Percentiles rank a stretch among this genome's conserved stretches.
These are phyloP conservation scores for Aspergillus sp. DNA, from an alignment of 2,329 filamentous ascomycete species.

Conservation along the genomic window DNA sequence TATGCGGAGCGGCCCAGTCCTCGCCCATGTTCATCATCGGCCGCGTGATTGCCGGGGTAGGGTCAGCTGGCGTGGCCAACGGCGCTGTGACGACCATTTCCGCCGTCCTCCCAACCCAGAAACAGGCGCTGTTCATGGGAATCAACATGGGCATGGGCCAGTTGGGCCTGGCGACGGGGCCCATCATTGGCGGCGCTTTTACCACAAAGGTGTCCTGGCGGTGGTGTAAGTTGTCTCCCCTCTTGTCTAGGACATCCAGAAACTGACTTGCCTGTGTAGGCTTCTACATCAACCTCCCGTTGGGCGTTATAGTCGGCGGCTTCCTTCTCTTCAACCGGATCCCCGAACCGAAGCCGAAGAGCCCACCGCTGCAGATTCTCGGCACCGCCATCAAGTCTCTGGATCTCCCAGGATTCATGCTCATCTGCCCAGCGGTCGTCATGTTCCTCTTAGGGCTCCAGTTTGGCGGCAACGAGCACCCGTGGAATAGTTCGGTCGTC, in stretches of 20 bases:
- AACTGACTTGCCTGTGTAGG: not conserved
- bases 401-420: conserved; percentile 41
- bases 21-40: conserved; percentile 29
- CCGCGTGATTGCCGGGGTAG: conserved; percentile 33
- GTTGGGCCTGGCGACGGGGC: conserved; percentile 30
- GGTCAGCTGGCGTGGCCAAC: conserved; percentile 29
- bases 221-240: conserved; percentile 25
- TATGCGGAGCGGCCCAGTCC: conserved; percentile 23
- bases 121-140: conserved; percentile 28
- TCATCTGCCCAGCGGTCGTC: conserved; percentile 37
- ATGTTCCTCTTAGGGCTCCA: conserved; percentile 47
- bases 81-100: conserved; percentile 46
- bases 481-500: conserved; percentile 28
- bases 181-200: conserved; percentile 43
- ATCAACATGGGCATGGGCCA: conserved; percentile 22
- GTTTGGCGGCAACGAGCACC: conserved; percentile 38
- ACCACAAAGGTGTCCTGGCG: conserved; percentile 41
- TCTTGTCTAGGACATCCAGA: not conserved
- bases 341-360: not conserved
- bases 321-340: conserved; percentile 27
- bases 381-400: not conserved
- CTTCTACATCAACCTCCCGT: conserved; percentile 44
- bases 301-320: conserved; percentile 25
- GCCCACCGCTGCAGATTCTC: conserved; percentile 33
- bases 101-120: conserved; percentile 29